Evolutionary conservation across 2,329 filamentous ascomycete genomes (phyloP).

Genomic region (Cercospora sojina): DNA sequence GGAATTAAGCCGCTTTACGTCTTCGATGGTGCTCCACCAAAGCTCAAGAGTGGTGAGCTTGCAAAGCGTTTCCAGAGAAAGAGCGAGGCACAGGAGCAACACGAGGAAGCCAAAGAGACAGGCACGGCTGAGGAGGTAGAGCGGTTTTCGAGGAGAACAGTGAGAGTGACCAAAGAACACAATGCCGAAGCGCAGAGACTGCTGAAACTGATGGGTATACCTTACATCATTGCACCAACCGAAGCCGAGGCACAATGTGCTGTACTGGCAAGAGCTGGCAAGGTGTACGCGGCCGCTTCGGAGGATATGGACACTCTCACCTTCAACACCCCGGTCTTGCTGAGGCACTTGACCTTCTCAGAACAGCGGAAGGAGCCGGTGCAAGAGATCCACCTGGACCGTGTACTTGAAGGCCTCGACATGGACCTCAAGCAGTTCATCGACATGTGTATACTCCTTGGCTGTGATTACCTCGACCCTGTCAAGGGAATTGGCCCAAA

Average conservation of each 20-base stretch:
- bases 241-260: constrained; percentile 98
- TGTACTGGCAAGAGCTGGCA: constrained; percentile 80
- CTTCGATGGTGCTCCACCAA: constrained; percentile 94
- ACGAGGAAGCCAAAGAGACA: constrained; percentile 95
- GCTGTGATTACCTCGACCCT: constrained; percentile 96
- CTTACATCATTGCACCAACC: constrained; percentile 90
- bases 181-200: constrained; percentile 91
- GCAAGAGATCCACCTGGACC: constrained; percentile 86
- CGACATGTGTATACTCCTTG: constrained; percentile 94
- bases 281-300: constrained; percentile 93
- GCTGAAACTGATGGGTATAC: constrained; percentile 92
- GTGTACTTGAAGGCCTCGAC: constrained; percentile 77
- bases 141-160: constrained; percentile 91
- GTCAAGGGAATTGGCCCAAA: constrained; percentile 91
- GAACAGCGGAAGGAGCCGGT: constrained; percentile 98
- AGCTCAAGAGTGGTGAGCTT: constrained; percentile 94
- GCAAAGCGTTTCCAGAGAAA: constrained; percentile 96
- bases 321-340: constrained; percentile 85
- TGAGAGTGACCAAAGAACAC: constrained; percentile 93
- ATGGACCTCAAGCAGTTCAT: constrained; percentile 94
- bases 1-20: constrained; percentile 98
- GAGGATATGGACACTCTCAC: constrained; percentile 99
- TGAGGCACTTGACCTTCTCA: constrained; percentile 92
- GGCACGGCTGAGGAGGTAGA: constrained; percentile 97
- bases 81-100: constrained; percentile 81